Evolutionary conservation across 164 flowering plant genomes (phyloP).

Genomic region (Aristolochia californica): DNA sequence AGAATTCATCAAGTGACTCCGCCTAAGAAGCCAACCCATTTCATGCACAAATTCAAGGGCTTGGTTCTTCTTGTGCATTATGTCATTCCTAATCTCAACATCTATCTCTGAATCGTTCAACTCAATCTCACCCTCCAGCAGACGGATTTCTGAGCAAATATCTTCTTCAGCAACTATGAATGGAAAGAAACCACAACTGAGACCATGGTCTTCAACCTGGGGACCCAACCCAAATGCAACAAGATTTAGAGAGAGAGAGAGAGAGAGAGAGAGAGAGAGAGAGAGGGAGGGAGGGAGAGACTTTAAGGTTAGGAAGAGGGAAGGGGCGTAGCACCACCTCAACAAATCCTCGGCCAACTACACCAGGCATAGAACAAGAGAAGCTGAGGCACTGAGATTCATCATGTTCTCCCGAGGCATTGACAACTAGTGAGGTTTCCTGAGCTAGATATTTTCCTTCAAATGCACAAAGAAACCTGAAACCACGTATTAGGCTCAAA

Average conservation of each 20-base stretch:
- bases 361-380: slow-evolving; percentile 43
- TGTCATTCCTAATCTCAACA: slow-evolving; percentile 4
- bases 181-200: slow-evolving; percentile 65
- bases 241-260: neutral
- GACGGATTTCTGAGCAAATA: slow-evolving; percentile 66
- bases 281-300: neutral
- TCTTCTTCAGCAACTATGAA: slow-evolving; percentile 75
- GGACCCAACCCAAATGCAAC: neutral
- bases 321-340: slow-evolving; percentile 38
- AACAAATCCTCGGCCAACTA: slow-evolving; percentile 71
- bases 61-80: slow-evolving; percentile 24
- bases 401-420: slow-evolving; percentile 27
- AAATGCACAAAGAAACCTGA: slow-evolving; percentile 62
- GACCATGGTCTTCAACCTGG: slow-evolving; percentile 74
- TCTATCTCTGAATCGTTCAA: slow-evolving; percentile 17
- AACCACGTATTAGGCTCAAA: neutral
- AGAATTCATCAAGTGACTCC: slow-evolving; percentile 24
- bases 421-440: slow-evolving; percentile 29
- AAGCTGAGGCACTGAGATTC: slow-evolving; percentile 46
- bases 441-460: slow-evolving; percentile 63
- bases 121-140: slow-evolving; percentile 48
- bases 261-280: neutral
- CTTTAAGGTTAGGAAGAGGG: too few species aligned
- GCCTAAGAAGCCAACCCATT: slow-evolving; percentile 86
- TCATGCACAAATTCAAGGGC: slow-evolving; percentile 69